Conservation (phyloP, 2,329 filamentous ascomycete genomes). For the Colletotrichum destructivum region DNA sequence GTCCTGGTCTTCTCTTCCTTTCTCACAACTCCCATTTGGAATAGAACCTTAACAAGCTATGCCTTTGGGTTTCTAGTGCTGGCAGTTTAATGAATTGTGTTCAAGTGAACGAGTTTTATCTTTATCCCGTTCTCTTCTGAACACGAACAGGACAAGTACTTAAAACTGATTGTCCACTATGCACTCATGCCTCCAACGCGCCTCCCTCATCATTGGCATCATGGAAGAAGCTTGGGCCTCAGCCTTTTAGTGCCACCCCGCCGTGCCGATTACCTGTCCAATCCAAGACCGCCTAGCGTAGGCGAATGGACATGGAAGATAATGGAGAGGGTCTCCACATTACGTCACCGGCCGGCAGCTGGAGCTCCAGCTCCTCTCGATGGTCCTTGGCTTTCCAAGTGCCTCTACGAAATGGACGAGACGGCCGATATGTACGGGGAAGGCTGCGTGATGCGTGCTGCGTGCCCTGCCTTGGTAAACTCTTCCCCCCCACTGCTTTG, state of each 20-base stretch:
- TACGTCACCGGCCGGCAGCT: constrained; percentile 37
- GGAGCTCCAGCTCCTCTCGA: constrained; percentile 25
- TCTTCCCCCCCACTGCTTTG: neutral
- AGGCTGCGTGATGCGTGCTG: neutral
- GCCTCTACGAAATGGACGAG: constrained; percentile 1
- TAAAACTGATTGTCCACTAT: too few species aligned
- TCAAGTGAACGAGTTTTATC: too few species aligned
- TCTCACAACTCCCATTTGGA: too few species aligned
- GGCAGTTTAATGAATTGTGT: too few species aligned
- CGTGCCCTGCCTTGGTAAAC: constrained; percentile 9
- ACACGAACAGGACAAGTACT: too few species aligned
- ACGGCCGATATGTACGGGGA: neutral
- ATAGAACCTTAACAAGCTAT: too few species aligned
- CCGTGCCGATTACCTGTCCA: constrained; percentile 29
- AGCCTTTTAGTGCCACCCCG: neutral
- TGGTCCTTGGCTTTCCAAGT: neutral
- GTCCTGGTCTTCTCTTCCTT: too few species aligned
- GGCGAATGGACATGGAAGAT: constrained; percentile 18
- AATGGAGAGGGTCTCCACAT: constrained; percentile 29
- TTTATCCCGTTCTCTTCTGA: too few species aligned
- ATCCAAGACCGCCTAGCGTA: constrained; percentile 27
- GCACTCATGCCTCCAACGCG: neutral
- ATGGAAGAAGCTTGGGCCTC: constrained; percentile 31
- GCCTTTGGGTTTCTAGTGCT: too few species aligned
- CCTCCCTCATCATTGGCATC: neutral